Evolutionary conservation across 2,329 filamentous ascomycete species (phyloP), one percentile per base, ranked within the genome.

Genomic region (Dendryphion nanum): DNA sequence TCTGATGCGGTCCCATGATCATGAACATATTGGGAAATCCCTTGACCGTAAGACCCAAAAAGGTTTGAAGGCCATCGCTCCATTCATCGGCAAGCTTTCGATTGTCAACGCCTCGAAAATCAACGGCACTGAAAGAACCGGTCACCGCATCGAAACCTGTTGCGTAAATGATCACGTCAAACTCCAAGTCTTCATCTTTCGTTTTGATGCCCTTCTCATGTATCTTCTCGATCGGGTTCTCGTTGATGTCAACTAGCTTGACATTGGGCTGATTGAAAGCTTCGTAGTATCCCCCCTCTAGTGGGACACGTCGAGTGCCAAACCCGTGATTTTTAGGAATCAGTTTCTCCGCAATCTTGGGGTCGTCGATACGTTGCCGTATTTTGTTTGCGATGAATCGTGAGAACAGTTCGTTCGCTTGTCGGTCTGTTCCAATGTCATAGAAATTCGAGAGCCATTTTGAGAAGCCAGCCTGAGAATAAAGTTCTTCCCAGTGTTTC

Each of bases 61-160:
- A 61, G 1, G 57, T 59, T 15, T 37, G 36, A 6, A 51, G 47
- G 5, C 46, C 38, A 13, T 52, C 24, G 45, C 49, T 39, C 54
- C 54, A 30, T 50, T 50, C n/a, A 45, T 40, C n/a, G 16, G 30
- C 18, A 23, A 19, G 21, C 41, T 33, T 46, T 16, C 48, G 48
- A 6, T 47, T 48, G 13, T 42, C 44, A 18, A 51, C 51, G 28
- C 52, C 51, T 26, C 40, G 38, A 26, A 51, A 52, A 13, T 51
- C 16, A 37, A 40, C 17, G 47, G 35, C 49, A 41, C n/a, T 21
- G 38, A 55, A 51, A 1, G 50, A 35, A 1, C 56, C 54, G 4
- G 53, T 58, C 7, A 55, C 75, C 4, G 71, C 72, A 47, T 70
- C 68, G 41, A 70, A 71, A 8, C 68, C 67, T 2, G 67, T 70